A percentile compares a stretch with the other conserved stretches of the same genome.
These are phyloP conservation scores for Saccharomycopsis javanensis DNA, from an alignment of 805 yeast genomes.

Conservation along the genomic window DNA sequence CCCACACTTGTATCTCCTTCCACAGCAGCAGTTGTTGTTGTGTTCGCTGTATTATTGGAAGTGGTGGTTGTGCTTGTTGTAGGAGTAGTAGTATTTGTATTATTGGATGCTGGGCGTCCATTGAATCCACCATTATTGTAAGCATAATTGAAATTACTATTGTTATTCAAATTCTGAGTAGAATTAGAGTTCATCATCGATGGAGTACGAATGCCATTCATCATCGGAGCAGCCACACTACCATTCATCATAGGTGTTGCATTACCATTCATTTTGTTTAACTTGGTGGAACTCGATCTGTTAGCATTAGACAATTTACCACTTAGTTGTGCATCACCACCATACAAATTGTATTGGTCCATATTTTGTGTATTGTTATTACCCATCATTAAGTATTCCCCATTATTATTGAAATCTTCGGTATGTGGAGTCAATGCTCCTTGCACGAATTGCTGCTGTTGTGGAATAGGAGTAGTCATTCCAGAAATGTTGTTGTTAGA, in stretches of 20 bases:
- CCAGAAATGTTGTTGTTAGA: not conserved
- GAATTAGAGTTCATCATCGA: not conserved
- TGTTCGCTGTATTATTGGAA: not conserved
- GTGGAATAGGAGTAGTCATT: not conserved
- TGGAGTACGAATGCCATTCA: conserved; percentile 3
- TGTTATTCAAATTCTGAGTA: not conserved
- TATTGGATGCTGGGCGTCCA: not conserved
- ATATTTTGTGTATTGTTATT: conserved; percentile 5
- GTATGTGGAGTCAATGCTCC: not conserved
- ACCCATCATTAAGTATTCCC: not conserved
- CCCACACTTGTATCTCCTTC: not conserved
- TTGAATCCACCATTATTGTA: not conserved
- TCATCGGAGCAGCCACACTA: not conserved
- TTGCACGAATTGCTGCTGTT: not conserved
- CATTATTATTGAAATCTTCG: not conserved
- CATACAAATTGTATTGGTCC: conserved; percentile 17
- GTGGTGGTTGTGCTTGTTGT: not conserved
- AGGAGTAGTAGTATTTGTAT: conserved; percentile 6
- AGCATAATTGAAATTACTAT: not conserved
- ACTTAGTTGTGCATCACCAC: conserved; percentile 9
- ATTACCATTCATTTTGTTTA: not conserved
- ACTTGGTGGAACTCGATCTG: conserved; percentile 13
- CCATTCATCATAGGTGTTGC: not conserved
- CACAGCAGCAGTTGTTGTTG: not conserved
- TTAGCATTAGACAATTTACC: conserved; percentile 13